Evolutionary conservation across 371 early-diverging fungal genomes (phyloP), one percentile per base, ranked within the genome.

Genomic region (Ordospora pajunii): DNA sequence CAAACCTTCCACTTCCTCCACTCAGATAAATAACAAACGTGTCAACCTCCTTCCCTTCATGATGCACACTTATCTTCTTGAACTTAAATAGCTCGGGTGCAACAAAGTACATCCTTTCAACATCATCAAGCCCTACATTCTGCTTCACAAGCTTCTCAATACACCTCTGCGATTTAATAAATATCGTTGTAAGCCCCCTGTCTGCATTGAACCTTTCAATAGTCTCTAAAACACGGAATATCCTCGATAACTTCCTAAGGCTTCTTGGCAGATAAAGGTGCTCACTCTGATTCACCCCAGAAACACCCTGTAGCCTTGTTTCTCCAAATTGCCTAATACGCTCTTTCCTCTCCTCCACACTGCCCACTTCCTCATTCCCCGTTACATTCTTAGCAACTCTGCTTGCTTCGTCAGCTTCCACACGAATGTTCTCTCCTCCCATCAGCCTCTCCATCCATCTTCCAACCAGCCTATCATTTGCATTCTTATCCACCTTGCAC

Each of bases 91-190:
- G 21, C 19, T 65, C 70, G 19, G 23, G 22, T 11, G 54, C 40
- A n/a, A 79, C 12, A 53, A 53, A 71, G 1, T 66, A 62, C 40
- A 79, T 67, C 40, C 67, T 49, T 49, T 79, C 75, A n/a, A 79
- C 58, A 58, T 75, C 72, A 4, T 14, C 54, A 17, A 67, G 19
- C 6, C 42, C 23, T 22, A 79, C 50, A 45, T 67, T 50, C 19
- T 43, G 51, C 42, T 76, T 75, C 21, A 79, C 69, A 17, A 76
- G 40, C 12, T 66, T 54, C 54, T 79, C 79, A 27, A 79, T 79
- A n/a, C 46, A 71, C 40, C 67, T 46, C 22, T 44, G 23, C 19
- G 32, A 70, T 37, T 76, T 76, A 25, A 22, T 53, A 45, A 75
- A 74, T 22, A 79, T 73, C 19, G 63, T 53, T 14, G 67, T 67